Percentiles rank a stretch among this genome's conserved stretches.
These are phyloP conservation scores for Austroboletus novae-zelandiae DNA, from an alignment of 1,284 basidiomycete species.

Conservation along the genomic window DNA sequence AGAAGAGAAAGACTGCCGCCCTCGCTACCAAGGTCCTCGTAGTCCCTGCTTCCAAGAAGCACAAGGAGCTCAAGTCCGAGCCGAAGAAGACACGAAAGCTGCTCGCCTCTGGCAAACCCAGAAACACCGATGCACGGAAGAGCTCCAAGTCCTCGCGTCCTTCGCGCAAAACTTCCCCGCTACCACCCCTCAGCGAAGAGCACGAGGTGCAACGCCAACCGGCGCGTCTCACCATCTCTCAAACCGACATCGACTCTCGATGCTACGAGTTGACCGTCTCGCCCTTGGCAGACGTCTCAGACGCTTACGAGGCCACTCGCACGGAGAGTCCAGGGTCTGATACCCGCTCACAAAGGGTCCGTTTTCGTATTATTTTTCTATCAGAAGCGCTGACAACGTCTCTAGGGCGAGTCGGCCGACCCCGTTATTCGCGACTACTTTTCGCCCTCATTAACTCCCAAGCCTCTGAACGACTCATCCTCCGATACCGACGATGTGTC, in stretches of 20 bases:
- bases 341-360: conserved; percentile 22
- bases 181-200: conserved; percentile 49
- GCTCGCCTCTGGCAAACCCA: conserved; percentile 33
- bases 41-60: conserved; percentile 43
- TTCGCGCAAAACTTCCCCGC: conserved; percentile 39
- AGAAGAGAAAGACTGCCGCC: conserved; percentile 63
- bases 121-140: conserved; percentile 29
- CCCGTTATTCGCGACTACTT: conserved; percentile 54
- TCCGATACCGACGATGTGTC: conserved; percentile 25
- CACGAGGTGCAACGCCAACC: conserved; percentile 31
- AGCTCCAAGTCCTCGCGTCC: conserved; percentile 32
- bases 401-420: conserved; percentile 49
- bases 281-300: conserved; percentile 61
- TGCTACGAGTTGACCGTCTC: conserved; percentile 64
- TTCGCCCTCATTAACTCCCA: conserved; percentile 33
- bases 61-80: conserved; percentile 42
- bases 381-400: conserved; percentile 16
- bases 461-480: conserved; percentile 11
- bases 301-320: conserved; percentile 42
- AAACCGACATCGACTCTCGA: conserved; percentile 46
- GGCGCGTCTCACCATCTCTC: conserved; percentile 26
- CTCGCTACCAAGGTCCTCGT: conserved; percentile 51
- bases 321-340: conserved; percentile 39
- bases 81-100: conserved; percentile 58
- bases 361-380: conserved; percentile 6